phyloP scores from a whole-genome alignment of 768 basidiomycete genomes.

The Russula sp. region DNA sequence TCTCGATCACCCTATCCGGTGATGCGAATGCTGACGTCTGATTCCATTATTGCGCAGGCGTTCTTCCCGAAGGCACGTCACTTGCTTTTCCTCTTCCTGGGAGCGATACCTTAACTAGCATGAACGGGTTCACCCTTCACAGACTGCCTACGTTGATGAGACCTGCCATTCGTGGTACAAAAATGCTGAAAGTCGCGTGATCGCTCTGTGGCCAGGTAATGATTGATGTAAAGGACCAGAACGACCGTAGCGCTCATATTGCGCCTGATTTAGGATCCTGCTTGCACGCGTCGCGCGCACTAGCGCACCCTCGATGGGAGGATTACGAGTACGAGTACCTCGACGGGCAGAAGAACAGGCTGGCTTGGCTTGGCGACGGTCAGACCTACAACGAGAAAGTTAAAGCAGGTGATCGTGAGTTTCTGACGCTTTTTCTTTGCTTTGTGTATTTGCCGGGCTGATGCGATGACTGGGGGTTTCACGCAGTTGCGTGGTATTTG shows the following conservation, averaged over 20 bases:
- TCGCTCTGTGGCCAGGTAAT: conserved; percentile 53
- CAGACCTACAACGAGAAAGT: conserved; percentile 46
- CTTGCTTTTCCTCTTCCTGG: background rate
- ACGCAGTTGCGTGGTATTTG: conserved; percentile 22
- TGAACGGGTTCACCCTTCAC: background rate
- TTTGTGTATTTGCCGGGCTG: too few species aligned
- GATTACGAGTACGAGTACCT: conserved; percentile 48
- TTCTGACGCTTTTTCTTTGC: too few species aligned
- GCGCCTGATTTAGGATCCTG: conserved; percentile 36
- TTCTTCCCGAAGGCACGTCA: conserved; percentile 39
- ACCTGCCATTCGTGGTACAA: conserved; percentile 61
- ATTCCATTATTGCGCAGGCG: conserved; percentile 27
- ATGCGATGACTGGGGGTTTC: too few species aligned
- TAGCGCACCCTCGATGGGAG: conserved; percentile 56
- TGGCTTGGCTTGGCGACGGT: conserved; percentile 57
- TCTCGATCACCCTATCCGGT: too few species aligned
- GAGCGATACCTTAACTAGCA: background rate
- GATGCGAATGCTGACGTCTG: conserved; percentile 5
- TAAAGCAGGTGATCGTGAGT: conserved; percentile 5
- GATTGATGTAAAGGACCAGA: conserved; percentile 7
- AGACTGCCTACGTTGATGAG: conserved; percentile 50
- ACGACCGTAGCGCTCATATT: background rate
- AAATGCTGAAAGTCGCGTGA: conserved; percentile 48
- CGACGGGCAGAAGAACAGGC: conserved; percentile 38
- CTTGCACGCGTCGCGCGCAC: conserved; percentile 41